Base-by-base conservation (phyloP, 352 stramenopile species). In the Globisporangium cederbergense region DNA sequence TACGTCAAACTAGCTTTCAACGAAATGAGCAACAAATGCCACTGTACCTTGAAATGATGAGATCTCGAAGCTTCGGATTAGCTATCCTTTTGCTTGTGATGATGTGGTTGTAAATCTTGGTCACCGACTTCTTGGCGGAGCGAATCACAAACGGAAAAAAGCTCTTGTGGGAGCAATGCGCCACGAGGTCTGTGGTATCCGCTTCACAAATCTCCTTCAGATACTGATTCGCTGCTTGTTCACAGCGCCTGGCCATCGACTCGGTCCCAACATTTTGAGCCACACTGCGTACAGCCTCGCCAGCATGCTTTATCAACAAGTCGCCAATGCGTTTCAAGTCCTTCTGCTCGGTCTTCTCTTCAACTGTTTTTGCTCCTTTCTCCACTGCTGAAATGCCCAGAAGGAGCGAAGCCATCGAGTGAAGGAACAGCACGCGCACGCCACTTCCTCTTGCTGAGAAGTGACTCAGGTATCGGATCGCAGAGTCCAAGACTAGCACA, bases 61-160 rank as follows among this genome's bases (percentile, higher is more conserved):
- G 73, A 22, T 63, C 40, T 55, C 64, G 69, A 20, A 86, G 45
- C 11, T 82, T 62, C 25, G 53, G 54, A 30, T 73, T 64, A 4
- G 50, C 25, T 49, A 63, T 46, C 52, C 68, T 60, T n/a, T 74
- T 72, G 32, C 49, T 55, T 50, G 57, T 58, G 22, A 81, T 62
- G 30, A 54, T 60, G 53, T 81, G 77, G 28, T 82, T 86, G 40
- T 81, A 83, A 22, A 77, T 14, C 54, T 79, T 81, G 5, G 66
- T 64, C 13, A 67, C 65, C n/a, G 65, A 75, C 64, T 75, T 79
- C 58, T 83, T 88, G 30, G 78, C 18, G 16, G 64, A 80, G 32
- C 77, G 75, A 8, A 59, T 65, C 50, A 82, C 43, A 38, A 88
- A 84, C 18, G 61, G 54, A 14, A 76, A 30, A 47, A 81, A 74